A percentile compares a stretch with the other conserved stretches of the same genome.
These are phyloP conservation scores for Peronosclerospora sorghi DNA, from an alignment of 352 stramenopile species.

Conservation along the genomic window DNA sequence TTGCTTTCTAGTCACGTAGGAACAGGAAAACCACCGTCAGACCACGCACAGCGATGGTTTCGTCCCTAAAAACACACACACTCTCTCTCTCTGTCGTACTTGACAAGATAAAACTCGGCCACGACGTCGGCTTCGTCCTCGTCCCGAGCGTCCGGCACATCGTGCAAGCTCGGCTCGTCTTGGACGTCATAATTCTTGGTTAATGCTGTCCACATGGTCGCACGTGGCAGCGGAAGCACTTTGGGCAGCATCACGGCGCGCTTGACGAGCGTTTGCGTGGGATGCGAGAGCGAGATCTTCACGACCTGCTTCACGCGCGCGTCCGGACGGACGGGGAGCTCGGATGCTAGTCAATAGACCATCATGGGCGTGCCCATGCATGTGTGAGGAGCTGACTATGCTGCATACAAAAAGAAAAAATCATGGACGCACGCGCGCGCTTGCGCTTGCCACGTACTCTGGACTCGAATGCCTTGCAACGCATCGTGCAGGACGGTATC, in stretches of 20 bases:
- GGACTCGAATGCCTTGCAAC: slow-evolving; percentile 28
- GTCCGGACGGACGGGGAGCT: slow-evolving; percentile 19
- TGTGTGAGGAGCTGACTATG: too few species aligned
- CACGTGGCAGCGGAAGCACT: slow-evolving; percentile 34
- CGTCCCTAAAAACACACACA: too few species aligned
- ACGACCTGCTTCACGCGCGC: slow-evolving; percentile 7
- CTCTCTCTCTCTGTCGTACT: slow-evolving; percentile 36
- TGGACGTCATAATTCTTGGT: slow-evolving; percentile 78
- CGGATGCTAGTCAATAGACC: slow-evolving; percentile 33
- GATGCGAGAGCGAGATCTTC: slow-evolving; percentile 21
- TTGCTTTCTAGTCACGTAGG: slow-evolving; percentile 28
- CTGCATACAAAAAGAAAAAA: too few species aligned
- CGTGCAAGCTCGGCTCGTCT: slow-evolving; percentile 75
- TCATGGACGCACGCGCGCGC: too few species aligned
- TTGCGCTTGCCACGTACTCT: slow-evolving; percentile 22
- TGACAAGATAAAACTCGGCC: slow-evolving; percentile 77
- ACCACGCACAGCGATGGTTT: too few species aligned
- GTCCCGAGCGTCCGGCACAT: slow-evolving; percentile 59
- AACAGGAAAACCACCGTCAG: not conserved
- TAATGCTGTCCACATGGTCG: slow-evolving; percentile 72
- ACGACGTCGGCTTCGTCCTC: slow-evolving; percentile 81
- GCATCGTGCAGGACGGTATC: slow-evolving; percentile 20
- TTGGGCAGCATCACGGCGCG: slow-evolving; percentile 36
- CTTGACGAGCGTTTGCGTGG: slow-evolving; percentile 20
- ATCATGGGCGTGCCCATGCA: too few species aligned